Conservation (phyloP, 768 basidiomycete genomes). For the Coprinellus aureogranulatus region DNA sequence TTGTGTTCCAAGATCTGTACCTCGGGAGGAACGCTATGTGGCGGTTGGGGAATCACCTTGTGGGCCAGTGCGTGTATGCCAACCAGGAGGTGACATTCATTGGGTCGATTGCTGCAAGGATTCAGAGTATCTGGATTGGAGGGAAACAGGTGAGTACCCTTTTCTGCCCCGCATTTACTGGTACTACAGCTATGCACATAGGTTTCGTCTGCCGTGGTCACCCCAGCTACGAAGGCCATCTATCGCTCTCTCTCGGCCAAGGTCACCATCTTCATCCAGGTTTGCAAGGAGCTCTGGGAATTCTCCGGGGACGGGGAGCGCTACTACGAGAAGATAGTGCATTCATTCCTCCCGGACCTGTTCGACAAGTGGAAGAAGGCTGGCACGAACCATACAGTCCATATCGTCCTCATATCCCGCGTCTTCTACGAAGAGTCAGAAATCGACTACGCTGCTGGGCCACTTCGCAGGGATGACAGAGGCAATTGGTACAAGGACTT, state of each 20-base stretch:
- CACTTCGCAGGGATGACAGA: constrained; percentile 70
- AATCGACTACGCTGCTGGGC: constrained; percentile 79
- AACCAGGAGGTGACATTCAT: constrained; percentile 86
- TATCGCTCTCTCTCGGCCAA: constrained; percentile 90
- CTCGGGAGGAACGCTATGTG: constrained; percentile 97
- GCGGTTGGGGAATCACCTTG: constrained; percentile 80
- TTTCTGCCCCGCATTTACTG: background rate
- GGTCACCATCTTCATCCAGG: constrained; percentile 92
- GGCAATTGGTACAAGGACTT: constrained; percentile 91
- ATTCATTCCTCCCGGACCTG: constrained; percentile 90
- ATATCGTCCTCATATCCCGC: constrained; percentile 90
- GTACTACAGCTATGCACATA: constrained; percentile 32
- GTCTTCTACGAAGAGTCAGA: constrained; percentile 85
- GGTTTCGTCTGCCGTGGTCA: constrained; percentile 82
- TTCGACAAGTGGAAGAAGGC: constrained; percentile 82
- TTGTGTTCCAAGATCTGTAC: constrained; percentile 93
- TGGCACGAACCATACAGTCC: constrained; percentile 88
- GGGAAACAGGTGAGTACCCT: constrained; percentile 54
- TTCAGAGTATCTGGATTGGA: constrained; percentile 72
- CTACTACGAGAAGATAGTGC: constrained; percentile 95
- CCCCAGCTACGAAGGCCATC: constrained; percentile 80
- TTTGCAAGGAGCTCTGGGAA: constrained; percentile 94
- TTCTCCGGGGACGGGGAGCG: constrained; percentile 96
- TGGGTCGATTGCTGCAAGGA: constrained; percentile 77
- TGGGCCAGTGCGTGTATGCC: constrained; percentile 76